A percentile compares a stretch with the other conserved stretches of the same genome.
phyloP scores from a whole-genome alignment of 192 early-diverging fungal genomes.

The Backusella tarrabulga region DNA sequence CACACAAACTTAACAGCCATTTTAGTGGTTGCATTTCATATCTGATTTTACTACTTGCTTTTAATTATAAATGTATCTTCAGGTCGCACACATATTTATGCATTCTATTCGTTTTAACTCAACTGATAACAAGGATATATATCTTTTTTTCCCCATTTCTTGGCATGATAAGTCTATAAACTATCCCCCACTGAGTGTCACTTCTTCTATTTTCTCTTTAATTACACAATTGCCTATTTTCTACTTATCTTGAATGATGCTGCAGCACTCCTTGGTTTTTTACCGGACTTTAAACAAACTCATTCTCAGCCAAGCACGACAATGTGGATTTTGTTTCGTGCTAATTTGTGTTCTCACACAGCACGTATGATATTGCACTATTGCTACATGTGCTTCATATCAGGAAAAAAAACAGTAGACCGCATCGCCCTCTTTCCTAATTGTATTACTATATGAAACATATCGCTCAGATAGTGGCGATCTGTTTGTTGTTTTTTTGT shows the following conservation, averaged over 20 bases:
- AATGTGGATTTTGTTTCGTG: neutral
- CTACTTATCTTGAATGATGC: neutral
- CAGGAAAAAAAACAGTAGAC: neutral
- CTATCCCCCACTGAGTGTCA: neutral
- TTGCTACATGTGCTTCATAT: neutral
- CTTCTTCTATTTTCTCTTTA: neutral
- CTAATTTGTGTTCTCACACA: neutral
- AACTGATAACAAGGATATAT: neutral
- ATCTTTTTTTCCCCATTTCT: neutral
- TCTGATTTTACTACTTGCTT: neutral
- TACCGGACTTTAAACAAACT: neutral
- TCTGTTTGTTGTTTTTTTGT: neutral
- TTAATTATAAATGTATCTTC: neutral
- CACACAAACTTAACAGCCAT: neutral
- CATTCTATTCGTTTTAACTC: neutral
- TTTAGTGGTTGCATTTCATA: neutral
- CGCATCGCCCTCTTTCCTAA: neutral
- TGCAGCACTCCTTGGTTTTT: neutral
- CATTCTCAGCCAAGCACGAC: neutral
- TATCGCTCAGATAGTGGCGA: neutral
- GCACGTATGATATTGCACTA: neutral
- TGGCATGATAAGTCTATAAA: neutral
- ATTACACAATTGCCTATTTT: neutral
- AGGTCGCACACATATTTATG: neutral
- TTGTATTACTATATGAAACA: neutral